Conservation (phyloP, 2,329 filamentous ascomycete species). For the Pseudocercospora pini-densiflorae region DNA sequence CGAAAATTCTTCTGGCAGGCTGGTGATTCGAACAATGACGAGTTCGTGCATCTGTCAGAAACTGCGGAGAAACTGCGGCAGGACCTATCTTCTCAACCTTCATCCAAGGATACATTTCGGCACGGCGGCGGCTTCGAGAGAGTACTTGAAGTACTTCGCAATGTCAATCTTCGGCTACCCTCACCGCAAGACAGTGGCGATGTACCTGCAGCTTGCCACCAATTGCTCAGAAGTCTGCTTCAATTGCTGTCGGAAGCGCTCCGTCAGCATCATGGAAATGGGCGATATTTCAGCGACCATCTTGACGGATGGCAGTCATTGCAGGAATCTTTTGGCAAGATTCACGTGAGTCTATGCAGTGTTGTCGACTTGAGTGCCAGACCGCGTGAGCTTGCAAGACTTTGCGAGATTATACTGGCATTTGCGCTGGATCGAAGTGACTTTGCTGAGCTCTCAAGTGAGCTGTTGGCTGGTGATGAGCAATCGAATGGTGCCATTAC, state of each 20-base stretch:
- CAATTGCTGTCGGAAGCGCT: slow-evolving; percentile 73
- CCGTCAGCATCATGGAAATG: slow-evolving; percentile 80
- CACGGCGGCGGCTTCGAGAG: slow-evolving; percentile 38
- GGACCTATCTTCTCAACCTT: slow-evolving; percentile 23
- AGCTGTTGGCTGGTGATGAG: neutral
- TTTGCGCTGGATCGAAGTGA: slow-evolving; percentile 17
- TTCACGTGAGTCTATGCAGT: slow-evolving; percentile 8
- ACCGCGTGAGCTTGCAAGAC: slow-evolving; percentile 6
- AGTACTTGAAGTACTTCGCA: slow-evolving; percentile 29
- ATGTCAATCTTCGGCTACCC: slow-evolving; percentile 19
- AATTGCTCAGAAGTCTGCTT: slow-evolving; percentile 23
- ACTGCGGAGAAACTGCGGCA: slow-evolving; percentile 28
- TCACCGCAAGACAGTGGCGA: slow-evolving; percentile 18
- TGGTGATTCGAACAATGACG: slow-evolving; percentile 24
- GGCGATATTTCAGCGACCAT: slow-evolving; percentile 79
- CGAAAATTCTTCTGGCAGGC: slow-evolving; percentile 25
- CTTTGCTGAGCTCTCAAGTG: neutral
- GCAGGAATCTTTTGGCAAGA: slow-evolving; percentile 70
- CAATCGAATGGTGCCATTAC: neutral
- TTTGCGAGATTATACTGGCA: slow-evolving; percentile 23
- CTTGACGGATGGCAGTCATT: slow-evolving; percentile 79
- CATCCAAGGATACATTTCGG: slow-evolving; percentile 38
- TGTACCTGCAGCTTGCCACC: slow-evolving; percentile 8
- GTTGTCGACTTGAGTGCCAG: neutral
- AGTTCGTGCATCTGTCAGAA: slow-evolving; percentile 22